Percentiles rank a stretch among this genome's conserved stretches.
phyloP scores from a whole-genome alignment of 768 basidiomycete genomes.

The Aureoboletus auriporus region DNA sequence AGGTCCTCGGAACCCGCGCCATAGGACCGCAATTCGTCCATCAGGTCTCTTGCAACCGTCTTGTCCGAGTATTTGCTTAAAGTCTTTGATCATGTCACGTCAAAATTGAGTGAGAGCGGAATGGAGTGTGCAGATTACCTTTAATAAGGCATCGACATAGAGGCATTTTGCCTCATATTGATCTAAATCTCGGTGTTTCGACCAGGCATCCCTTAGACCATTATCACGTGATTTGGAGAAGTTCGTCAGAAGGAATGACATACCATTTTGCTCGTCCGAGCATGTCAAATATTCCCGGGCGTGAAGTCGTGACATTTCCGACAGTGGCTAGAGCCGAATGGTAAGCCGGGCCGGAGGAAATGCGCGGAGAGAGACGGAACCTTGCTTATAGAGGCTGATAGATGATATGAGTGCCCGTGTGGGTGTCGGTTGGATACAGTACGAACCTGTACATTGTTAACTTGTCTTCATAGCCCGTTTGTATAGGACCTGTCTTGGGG shows the following conservation, averaged over 20 bases:
- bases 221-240: slow-evolving; percentile 20
- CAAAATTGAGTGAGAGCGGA: neutral
- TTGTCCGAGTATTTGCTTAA: slow-evolving; percentile 81
- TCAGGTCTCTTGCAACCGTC: slow-evolving; percentile 69
- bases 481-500: slow-evolving; percentile 92
- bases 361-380: slow-evolving; percentile 33
- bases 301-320: slow-evolving; percentile 74
- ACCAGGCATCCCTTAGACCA: slow-evolving; percentile 83
- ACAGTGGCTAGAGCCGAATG: slow-evolving; percentile 61
- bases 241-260: slow-evolving; percentile 12
- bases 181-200: slow-evolving; percentile 83
- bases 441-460: slow-evolving; percentile 85
- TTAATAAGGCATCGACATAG: slow-evolving; percentile 85
- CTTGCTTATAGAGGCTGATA: slow-evolving; percentile 87
- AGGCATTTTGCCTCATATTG: slow-evolving; percentile 79
- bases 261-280: slow-evolving; percentile 92
- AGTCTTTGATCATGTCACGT: slow-evolving; percentile 43
- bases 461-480: slow-evolving; percentile 95
- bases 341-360: slow-evolving; percentile 1
- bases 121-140: slow-evolving; percentile 41
- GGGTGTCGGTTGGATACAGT: neutral
- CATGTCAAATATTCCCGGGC: slow-evolving; percentile 90
- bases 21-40: slow-evolving; percentile 75
- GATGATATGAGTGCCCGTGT: slow-evolving; percentile 6
- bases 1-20: slow-evolving; percentile 64